phyloP scores from a whole-genome alignment of 768 basidiomycete species.

The Tremella yokohamensis region DNA sequence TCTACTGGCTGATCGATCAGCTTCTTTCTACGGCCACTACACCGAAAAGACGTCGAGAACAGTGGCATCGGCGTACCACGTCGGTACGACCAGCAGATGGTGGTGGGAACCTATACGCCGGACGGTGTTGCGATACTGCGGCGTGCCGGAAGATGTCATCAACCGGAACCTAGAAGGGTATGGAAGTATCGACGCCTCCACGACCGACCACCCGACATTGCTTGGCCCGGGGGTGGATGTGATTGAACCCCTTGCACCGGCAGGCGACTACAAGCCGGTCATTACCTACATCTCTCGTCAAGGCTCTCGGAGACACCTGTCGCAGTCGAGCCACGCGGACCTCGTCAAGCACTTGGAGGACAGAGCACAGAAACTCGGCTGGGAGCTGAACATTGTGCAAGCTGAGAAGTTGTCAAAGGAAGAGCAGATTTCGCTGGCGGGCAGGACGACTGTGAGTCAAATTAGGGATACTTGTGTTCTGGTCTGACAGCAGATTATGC shows the following conservation, averaged over 20 bases:
- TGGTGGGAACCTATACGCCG: slow-evolving; percentile 79
- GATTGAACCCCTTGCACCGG: slow-evolving; percentile 19
- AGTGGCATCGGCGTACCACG: slow-evolving; percentile 61
- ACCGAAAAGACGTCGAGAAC: slow-evolving; percentile 67
- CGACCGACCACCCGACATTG: neutral
- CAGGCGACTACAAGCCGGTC: slow-evolving; percentile 58
- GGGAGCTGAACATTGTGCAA: slow-evolving; percentile 57
- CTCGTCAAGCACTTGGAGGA: slow-evolving; percentile 71
- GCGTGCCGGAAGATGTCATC: slow-evolving; percentile 52
- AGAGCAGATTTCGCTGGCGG: slow-evolving; percentile 50
- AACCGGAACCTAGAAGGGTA: slow-evolving; percentile 43
- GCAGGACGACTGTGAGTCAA: slow-evolving; percentile 46
- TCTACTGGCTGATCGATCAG: slow-evolving; percentile 70
- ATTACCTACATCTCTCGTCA: slow-evolving; percentile 91
- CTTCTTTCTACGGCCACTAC: slow-evolving; percentile 64
- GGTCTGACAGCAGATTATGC: slow-evolving; percentile 66
- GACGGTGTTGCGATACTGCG: slow-evolving; percentile 66
- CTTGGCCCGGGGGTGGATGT: slow-evolving; percentile 12
- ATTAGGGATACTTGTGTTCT: neutral
- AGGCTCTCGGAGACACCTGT: slow-evolving; percentile 70
- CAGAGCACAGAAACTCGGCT: slow-evolving; percentile 65
- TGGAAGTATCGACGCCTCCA: slow-evolving; percentile 43
- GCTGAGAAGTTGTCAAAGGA: slow-evolving; percentile 49
- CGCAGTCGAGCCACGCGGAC: slow-evolving; percentile 69
- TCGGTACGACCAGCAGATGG: slow-evolving; percentile 54